Percentiles rank a stretch among this genome's conserved stretches.
Conservation (phyloP, 768 basidiomycete genomes). For the Suillus hirtellus region DNA sequence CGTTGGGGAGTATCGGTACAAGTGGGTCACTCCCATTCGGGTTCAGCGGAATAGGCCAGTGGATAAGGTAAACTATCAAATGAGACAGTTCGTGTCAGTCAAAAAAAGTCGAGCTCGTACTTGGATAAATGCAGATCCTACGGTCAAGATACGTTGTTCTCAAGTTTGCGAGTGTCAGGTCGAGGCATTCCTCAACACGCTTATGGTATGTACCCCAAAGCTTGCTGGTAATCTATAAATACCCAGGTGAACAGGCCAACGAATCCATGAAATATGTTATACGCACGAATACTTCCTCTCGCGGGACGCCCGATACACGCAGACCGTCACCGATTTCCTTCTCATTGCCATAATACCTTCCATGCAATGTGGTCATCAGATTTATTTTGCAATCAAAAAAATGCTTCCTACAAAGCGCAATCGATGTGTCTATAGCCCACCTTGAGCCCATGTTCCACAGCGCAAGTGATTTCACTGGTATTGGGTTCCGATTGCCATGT, state of each 20-base stretch:
- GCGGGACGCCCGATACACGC: conserved; percentile 70
- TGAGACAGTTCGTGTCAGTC: not conserved
- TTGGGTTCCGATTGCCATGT: conserved; percentile 81
- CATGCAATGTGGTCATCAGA: conserved; percentile 4
- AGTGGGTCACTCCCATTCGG: conserved; percentile 61
- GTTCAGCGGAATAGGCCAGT: conserved; percentile 79
- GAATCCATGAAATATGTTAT: not conserved
- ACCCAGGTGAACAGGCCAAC: no score
- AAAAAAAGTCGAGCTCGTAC: not conserved
- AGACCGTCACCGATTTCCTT: conserved; percentile 83
- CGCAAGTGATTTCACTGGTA: conserved; percentile 53
- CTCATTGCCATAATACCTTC: conserved; percentile 72
- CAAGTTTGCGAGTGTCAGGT: conserved; percentile 73
- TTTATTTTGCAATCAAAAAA: not conserved
- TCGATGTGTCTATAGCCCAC: conserved; percentile 79
- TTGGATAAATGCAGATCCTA: conserved; percentile 35
- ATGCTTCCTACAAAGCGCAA: conserved; percentile 50
- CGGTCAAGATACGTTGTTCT: conserved; percentile 83
- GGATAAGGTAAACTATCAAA: conserved; percentile 59
- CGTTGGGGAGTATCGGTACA: conserved; percentile 59
- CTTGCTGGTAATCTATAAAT: conserved; percentile 54
- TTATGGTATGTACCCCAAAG: conserved; percentile 68
- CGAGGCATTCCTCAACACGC: conserved; percentile 71
- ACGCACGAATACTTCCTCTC: conserved; percentile 69
- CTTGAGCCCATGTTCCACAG: conserved; percentile 74